Conservation (phyloP, 2,329 filamentous ascomycete species). For the Nakataea oryzae region DNA sequence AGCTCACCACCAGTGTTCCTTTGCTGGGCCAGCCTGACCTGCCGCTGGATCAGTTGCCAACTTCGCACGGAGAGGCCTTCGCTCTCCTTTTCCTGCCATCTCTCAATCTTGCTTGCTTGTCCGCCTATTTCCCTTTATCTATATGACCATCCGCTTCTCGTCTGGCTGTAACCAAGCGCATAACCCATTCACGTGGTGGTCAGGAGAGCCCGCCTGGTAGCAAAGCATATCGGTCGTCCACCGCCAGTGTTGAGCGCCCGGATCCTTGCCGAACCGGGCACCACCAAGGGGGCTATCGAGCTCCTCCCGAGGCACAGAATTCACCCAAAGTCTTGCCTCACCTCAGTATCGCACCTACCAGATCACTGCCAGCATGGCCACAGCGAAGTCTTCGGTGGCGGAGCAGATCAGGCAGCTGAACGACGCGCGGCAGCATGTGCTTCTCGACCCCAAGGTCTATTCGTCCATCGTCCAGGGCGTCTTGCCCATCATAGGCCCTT, state of each 20-base stretch:
- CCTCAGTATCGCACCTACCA: background rate
- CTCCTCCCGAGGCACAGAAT: background rate
- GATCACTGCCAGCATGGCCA: background rate
- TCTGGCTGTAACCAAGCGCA: background rate
- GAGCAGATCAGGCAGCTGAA: constrained; percentile 83
- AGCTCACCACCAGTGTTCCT: no score
- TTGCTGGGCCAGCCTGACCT: background rate
- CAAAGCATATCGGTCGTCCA: background rate
- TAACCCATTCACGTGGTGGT: no score
- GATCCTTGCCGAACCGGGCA: background rate
- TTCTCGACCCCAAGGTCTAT: constrained; percentile 81
- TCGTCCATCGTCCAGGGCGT: constrained; percentile 85
- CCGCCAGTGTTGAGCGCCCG: background rate
- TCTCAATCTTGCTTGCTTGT: no score
- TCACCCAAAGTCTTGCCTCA: background rate
- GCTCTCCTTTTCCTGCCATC: no score
- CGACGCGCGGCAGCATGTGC: constrained; percentile 79
- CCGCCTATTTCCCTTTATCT: no score
- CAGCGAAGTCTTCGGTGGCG: constrained; percentile 41
- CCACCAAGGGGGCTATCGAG: background rate
- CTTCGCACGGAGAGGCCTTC: no score
- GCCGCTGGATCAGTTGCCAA: no score
- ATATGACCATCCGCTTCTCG: background rate
- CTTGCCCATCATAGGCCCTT: constrained; percentile 76
- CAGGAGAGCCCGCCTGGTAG: no score